phyloP scores from a whole-genome alignment of 1,139 yeast species.

The Arxiozyma telluris region DNA sequence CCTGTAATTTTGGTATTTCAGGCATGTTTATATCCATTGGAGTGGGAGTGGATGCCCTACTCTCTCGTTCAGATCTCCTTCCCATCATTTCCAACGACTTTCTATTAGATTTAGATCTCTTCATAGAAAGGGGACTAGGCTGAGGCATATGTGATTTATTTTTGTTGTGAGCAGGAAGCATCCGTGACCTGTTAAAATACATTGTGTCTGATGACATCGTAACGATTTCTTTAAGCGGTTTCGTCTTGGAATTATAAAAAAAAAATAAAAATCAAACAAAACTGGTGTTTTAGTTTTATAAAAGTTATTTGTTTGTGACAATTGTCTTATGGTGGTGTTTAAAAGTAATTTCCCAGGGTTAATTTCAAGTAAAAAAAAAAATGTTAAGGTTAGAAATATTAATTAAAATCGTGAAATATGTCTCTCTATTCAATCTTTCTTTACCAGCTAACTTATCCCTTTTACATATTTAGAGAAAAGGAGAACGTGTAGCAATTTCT shows the following conservation, averaged over 20 bases:
- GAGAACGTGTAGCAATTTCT: too few species aligned
- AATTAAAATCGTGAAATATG: too few species aligned
- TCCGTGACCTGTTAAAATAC: slow-evolving; percentile 28
- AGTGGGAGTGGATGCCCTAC: neutral
- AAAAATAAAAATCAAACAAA: too few species aligned
- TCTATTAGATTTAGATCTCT: slow-evolving; percentile 1
- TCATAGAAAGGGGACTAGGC: neutral
- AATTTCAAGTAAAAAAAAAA: too few species aligned
- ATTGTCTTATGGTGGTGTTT: too few species aligned
- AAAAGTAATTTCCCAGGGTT: too few species aligned
- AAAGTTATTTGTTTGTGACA: too few species aligned
- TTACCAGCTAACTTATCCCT: too few species aligned
- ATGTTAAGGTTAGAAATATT: too few species aligned
- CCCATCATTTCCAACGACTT: neutral
- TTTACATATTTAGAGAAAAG: too few species aligned
- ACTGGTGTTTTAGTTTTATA: too few species aligned
- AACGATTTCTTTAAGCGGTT: neutral
- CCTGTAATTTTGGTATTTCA: slow-evolving; percentile 17
- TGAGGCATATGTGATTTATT: slow-evolving; percentile 12
- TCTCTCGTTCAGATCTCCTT: slow-evolving; percentile 1
- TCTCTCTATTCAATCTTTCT: too few species aligned
- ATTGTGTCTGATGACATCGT: slow-evolving; percentile 30
- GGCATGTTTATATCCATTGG: neutral
- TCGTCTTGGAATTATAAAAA: neutral
- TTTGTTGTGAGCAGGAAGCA: slow-evolving; percentile 23